Evolutionary conservation across 192 early-diverging fungal genomes (phyloP), one percentile per base, ranked within the genome.

Genomic region (Entomortierella lignicola): DNA sequence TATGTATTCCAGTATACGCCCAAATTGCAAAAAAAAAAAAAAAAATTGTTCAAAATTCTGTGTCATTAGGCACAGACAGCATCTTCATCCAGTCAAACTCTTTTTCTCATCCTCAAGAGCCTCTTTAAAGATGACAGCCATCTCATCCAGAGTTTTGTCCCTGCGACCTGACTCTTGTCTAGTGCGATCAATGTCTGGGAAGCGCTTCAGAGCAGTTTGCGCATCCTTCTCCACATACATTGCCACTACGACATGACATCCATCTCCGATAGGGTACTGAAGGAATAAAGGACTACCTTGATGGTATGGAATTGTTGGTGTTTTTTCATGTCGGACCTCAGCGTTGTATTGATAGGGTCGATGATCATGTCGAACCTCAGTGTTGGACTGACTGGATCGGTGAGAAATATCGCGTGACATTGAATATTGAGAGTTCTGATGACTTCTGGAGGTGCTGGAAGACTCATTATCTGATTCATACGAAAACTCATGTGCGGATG

Each of bases 221-320:
- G 60, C 55, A 52, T 63, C 61, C 29, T 21, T 56, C 8, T 77
- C 73, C 25, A 77, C 62, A 59, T 77, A 69, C 34, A 77, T 61
- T 2, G 66, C 66, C 34, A 77, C 57, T 10, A 56, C 53, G 21
- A 63, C 61, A 53, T 61, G 48, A 17, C 60, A 69, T 15, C 73
- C 73, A 32, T 69, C 73, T 0, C 65, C 66, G 10, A 77, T 55
- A 4, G 66, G 66, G n/a, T 77, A 77, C 48, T 77, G 73, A 4
- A 77, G 42, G 20, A 69, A 55, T 20, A 62, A 32, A 18, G 73
- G 73, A 21, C 69, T 55, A 1, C 63, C 53, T 8, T 29, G 13
- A 10, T 37, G 4, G 26, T 62, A 26, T 26, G n/a, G 23, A 32
- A 23, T 20, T 42, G 31, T 13, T 25, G 42, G 58, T 11, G 37